Conservation (phyloP, 768 basidiomycete species). For the Lactarius sanguifluus region DNA sequence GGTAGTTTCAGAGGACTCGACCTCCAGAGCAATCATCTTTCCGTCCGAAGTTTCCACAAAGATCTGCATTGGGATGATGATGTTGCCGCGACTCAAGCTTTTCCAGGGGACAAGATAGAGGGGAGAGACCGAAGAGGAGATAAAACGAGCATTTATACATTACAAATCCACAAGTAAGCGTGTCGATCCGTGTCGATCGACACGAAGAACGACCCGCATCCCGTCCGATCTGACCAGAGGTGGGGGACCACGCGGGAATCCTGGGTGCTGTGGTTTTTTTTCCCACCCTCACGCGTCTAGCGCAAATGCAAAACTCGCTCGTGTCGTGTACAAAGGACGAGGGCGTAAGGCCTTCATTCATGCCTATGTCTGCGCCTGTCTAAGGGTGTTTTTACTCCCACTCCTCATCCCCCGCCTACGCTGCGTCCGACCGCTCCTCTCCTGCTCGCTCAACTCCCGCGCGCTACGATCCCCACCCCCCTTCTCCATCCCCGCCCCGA, state of each 20-base stretch:
- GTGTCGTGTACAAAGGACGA: not conserved
- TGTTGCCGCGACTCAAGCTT: too few relatives aligned
- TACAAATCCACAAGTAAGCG: too few relatives aligned
- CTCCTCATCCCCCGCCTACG: conserved; percentile 79
- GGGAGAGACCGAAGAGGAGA: too few relatives aligned
- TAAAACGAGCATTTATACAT: too few relatives aligned
- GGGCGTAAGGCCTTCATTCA: not conserved
- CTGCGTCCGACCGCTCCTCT: conserved; percentile 75
- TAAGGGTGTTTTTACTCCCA: conserved; percentile 85
- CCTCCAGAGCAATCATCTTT: too few relatives aligned
- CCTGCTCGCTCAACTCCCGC: conserved; percentile 56
- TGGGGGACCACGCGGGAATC: conserved; percentile 34
- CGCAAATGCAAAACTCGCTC: not conserved
- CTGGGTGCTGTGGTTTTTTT: conserved; percentile 28
- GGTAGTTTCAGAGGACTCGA: too few relatives aligned
- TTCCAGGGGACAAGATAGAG: too few relatives aligned
- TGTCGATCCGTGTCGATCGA: too few relatives aligned
- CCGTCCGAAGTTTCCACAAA: too few relatives aligned
- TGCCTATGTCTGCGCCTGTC: conserved; percentile 30
- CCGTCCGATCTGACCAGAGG: conserved; percentile 32
- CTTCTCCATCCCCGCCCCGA: conserved; percentile 88
- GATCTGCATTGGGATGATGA: too few relatives aligned
- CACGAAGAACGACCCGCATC: not conserved
- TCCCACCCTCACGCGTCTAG: not conserved
- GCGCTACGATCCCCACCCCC: conserved; percentile 53